Conservation (phyloP, 2,329 filamentous ascomycete species). For the Magnaporthiopsis incrustans region DNA sequence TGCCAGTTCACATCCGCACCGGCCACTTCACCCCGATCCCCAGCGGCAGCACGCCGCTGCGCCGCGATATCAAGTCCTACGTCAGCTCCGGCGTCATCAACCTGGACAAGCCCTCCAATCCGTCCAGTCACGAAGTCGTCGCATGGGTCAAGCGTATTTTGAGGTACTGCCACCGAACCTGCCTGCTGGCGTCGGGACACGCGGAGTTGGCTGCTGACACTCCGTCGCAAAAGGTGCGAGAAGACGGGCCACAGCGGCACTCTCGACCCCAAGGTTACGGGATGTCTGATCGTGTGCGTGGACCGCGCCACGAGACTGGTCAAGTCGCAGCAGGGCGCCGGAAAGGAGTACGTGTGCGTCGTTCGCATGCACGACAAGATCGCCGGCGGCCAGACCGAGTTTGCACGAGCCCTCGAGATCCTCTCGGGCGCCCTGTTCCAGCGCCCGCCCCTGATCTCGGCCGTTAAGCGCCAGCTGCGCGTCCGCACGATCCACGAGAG, state of each 20-base stretch:
- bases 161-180: slow-evolving; percentile 43
- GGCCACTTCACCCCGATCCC: slow-evolving; percentile 97
- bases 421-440: slow-evolving; percentile 96
- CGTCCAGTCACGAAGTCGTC: slow-evolving; percentile 96
- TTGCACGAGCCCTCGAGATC: slow-evolving; percentile 88
- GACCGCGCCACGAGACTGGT: slow-evolving; percentile 95
- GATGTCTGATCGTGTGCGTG: slow-evolving; percentile 45
- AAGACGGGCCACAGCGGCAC: slow-evolving; percentile 98
- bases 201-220: slow-evolving; percentile 9
- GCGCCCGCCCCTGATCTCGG: slow-evolving; percentile 92
- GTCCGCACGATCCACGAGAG: slow-evolving; percentile 97
- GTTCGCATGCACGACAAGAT: slow-evolving; percentile 94
- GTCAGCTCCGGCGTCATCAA: slow-evolving; percentile 98
- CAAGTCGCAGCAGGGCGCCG: slow-evolving; percentile 97
- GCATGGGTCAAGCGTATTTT: slow-evolving; percentile 99
- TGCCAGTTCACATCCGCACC: slow-evolving; percentile 77
- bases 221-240: slow-evolving; percentile 55
- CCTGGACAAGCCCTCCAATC: slow-evolving; percentile 95
- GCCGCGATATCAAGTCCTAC: slow-evolving; percentile 94
- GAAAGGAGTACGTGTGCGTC: slow-evolving; percentile 98
- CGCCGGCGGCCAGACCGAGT: slow-evolving; percentile 85
- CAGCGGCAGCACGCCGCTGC: slow-evolving; percentile 81
- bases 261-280: slow-evolving; percentile 89
- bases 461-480: slow-evolving; percentile 96
- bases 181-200: not conserved